Evolutionary conservation across 2,329 filamentous ascomycete genomes (phyloP).

Genomic region (Sclerotinia glacialis): DNA sequence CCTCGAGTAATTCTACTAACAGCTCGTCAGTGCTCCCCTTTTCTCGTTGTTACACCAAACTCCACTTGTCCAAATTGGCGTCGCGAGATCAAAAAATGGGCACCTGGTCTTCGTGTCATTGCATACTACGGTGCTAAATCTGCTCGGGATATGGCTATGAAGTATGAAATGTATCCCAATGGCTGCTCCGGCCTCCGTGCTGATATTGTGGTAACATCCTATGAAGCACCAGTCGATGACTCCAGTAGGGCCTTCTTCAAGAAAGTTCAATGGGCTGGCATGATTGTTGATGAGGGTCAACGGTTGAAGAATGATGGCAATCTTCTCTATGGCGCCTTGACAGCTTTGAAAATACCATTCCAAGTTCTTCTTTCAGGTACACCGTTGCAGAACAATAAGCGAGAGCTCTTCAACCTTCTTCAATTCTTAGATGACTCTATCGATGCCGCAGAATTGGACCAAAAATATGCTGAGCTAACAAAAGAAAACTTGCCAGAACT

Average conservation of each 20-base stretch:
- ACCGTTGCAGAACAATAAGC: slow-evolving; percentile 90
- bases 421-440: slow-evolving; percentile 79
- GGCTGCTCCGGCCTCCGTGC: slow-evolving; percentile 68
- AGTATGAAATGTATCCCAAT: slow-evolving; percentile 80
- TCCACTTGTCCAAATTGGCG: slow-evolving; percentile 98
- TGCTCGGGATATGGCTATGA: slow-evolving; percentile 72
- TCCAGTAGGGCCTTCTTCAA: slow-evolving; percentile 64
- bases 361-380: slow-evolving; percentile 84
- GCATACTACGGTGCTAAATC: slow-evolving; percentile 80
- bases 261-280: slow-evolving; percentile 74
- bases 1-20: slow-evolving; percentile 51
- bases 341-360: slow-evolving; percentile 73
- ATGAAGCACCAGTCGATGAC: slow-evolving; percentile 79
- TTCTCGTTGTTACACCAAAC: slow-evolving; percentile 90
- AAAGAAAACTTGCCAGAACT: slow-evolving; percentile 77
- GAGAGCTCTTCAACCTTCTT: slow-evolving; percentile 93
- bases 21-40: slow-evolving; percentile 69
- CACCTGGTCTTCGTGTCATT: slow-evolving; percentile 81
- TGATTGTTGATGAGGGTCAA: slow-evolving; percentile 94
- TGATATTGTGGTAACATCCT: slow-evolving; percentile 92
- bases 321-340: slow-evolving; percentile 72
- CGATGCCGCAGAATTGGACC: slow-evolving; percentile 70
- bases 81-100: slow-evolving; percentile 92
- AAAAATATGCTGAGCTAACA: slow-evolving; percentile 72
- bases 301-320: slow-evolving; percentile 91